These are phyloP conservation scores for Amanita pallidorosea DNA, from an alignment of 768 basidiomycete species.

Conservation along the genomic window DNA sequence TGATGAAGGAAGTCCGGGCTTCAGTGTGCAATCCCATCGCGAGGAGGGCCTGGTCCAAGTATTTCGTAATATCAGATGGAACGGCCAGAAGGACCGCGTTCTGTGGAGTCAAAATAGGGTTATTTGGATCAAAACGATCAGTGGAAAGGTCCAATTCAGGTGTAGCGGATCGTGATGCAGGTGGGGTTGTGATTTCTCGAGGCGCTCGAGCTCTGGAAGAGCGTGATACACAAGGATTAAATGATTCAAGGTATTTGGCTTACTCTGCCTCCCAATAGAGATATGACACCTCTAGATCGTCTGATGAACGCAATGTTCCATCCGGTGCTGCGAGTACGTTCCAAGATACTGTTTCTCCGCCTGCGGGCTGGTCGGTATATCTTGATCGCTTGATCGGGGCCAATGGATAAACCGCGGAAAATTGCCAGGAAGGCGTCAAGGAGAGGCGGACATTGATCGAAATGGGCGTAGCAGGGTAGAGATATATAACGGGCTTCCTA, in stretches of 20 bases:
- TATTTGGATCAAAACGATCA: not conserved
- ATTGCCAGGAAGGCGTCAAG: not conserved
- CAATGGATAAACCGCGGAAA: not conserved
- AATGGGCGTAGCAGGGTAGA: not conserved
- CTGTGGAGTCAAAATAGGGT: not conserved
- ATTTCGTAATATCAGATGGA: slow-evolving; percentile 15
- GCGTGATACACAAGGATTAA: not conserved
- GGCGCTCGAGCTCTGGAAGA: not conserved
- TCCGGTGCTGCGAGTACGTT: not conserved
- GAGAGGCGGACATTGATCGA: not conserved
- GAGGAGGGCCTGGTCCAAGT: slow-evolving; percentile 22
- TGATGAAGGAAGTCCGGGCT: slow-evolving; percentile 36
- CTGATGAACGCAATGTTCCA: not conserved
- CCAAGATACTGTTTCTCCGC: not conserved
- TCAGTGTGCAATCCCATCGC: slow-evolving; percentile 28
- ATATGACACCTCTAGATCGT: not conserved
- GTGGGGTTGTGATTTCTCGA: not conserved
- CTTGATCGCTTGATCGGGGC: not conserved
- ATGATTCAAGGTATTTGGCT: not conserved
- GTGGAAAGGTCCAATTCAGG: not conserved
- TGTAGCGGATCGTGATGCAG: not conserved
- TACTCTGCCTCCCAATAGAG: not conserved
- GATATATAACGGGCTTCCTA: not conserved
- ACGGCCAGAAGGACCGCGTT: not conserved
- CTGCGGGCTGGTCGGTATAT: not conserved